Base-by-base conservation (phyloP, 768 basidiomycete genomes). In the Ephemerocybe angulata region DNA sequence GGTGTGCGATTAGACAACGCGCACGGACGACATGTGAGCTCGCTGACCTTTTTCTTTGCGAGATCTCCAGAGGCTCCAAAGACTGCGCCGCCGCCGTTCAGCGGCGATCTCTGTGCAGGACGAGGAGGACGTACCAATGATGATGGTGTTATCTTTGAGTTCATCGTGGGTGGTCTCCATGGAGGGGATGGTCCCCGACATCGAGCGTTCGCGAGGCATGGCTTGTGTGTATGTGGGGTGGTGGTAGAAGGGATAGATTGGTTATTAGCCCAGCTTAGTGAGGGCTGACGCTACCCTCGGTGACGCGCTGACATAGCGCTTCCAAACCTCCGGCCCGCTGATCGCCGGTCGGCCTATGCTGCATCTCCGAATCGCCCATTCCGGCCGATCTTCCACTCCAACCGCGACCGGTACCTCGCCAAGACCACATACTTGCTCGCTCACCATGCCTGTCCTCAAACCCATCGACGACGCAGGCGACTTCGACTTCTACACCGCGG, bases 51-150 rank as follows among this genome's bases (percentile, higher is more conserved):
- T 78, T 99, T 99, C 87, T 97, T 96, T 59, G 96, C 96, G 43
- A 99, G 80, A 78, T 99, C 96, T 37, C 96, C 96, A 53, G 93
- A 95, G 3, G 96, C 96, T 54, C 96, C 96, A 57, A 95, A 84
- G 52, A 98, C 95, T 93, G 66, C 10, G 13, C n/a, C 35, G 15
- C 13, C 22, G 40, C 27, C 12, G 51, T 5, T 47, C 46, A 37
- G 13, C 29, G 41, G 19, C 38, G 22, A 11, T 15, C 3, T 8
- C 27, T 28, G 27, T 13, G 8, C 10, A 24, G 22, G 25, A 19
- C 22, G 17, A 25, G 27, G 37, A 24, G 22, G 42, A 76, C 85
- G 63, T 60, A 89, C 93, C 93, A 64, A 96, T 75, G 74, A 97
- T 85, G 76, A 92, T 69, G 19, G 93, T 94, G 77, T 96, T 93